Percentiles rank a stretch among this genome's conserved stretches.
These are phyloP conservation scores for Talaromyces amestolkiae DNA, from an alignment of 2,329 filamentous ascomycete genomes.

Conservation along the genomic window DNA sequence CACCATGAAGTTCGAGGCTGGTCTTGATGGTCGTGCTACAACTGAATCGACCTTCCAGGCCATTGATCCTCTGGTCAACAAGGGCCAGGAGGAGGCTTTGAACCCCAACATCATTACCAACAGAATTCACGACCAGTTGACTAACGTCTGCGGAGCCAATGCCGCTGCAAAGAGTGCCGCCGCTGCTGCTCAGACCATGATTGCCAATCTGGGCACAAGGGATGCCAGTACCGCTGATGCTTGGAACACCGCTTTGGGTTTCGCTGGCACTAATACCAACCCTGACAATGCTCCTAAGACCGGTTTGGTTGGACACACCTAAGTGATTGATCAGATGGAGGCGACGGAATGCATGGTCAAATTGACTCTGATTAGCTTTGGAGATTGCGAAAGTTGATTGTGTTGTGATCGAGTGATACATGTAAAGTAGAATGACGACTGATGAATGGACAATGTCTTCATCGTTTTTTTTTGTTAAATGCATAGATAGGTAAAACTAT, in stretches of 20 bases:
- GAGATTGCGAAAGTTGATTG: background rate
- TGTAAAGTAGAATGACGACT: background rate
- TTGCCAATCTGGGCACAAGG: conserved; percentile 45
- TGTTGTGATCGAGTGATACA: background rate
- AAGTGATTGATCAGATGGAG: background rate
- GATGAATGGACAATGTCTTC: background rate
- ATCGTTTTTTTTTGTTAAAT: background rate
- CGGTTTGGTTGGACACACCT: conserved; percentile 2
- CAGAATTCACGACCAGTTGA: conserved; percentile 67
- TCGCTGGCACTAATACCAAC: conserved; percentile 24
- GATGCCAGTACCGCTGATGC: conserved; percentile 42
- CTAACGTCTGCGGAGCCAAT: conserved; percentile 64
- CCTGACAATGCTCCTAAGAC: conserved; percentile 12
- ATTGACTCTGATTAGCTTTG: background rate
- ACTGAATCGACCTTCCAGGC: conserved; percentile 68
- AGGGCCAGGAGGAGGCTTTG: conserved; percentile 64
- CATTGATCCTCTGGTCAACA: conserved; percentile 58
- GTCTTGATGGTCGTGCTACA: conserved; percentile 51
- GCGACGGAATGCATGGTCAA: background rate
- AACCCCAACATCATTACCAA: conserved; percentile 74
- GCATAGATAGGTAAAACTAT: background rate
- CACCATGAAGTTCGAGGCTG: conserved; percentile 57
- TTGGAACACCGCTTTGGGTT: conserved; percentile 42
- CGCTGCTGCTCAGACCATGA: conserved; percentile 52
- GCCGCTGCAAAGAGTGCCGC: conserved; percentile 57